Base-by-base conservation (phyloP, 352 stramenopile species). In the Globisporangium abappressorium region DNA sequence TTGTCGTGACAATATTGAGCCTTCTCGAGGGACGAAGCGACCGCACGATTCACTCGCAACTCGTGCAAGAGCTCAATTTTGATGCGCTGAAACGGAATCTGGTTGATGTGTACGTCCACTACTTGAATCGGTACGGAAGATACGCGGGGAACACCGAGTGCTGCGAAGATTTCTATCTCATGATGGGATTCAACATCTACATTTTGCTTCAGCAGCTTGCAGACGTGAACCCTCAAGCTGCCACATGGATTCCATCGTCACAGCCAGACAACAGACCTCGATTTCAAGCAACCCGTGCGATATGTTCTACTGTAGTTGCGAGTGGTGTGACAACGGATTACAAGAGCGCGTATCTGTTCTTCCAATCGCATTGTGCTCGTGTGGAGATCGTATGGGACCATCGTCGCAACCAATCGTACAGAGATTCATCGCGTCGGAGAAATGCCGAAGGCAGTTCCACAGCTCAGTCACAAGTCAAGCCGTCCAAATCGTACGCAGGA, bases 151-250 rank as follows among this genome's bases (percentile, higher is more conserved):
- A 92, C 59, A 65, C 76, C 9, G 65, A 71, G 11, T 93, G 85
- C 71, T 89, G 79, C 57, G 61, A 84, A 20, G 83, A 93, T 56
- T 87, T 80, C 5, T 90, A 87, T 34, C 62, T 93, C 22, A 77
- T 73, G 2, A 91, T 91, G 80, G 85, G 85, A 1, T 92, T 93
- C 62, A 92, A 93, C 62, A 84, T 93, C 28, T 90, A 89, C 58
- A 85, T 93, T 24, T 60, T 93, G 20, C 76, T 93, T 34, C 83
- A 89, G 68, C 80, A 87, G 30, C 65, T 93, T 18, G 81, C 79
- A 8, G 82, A 91, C 34, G 70, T 70, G 22, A 74, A 87, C 46
- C 69, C 78, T 0, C 64, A 79, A 8, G 57, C 78, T 28, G 71
- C 78, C 2, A 73, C 64, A 34, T 89, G 78, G 80, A 82, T 89